phyloP scores from a whole-genome alignment of 106 monocot genomes.

The Dioscorea alata region DNA sequence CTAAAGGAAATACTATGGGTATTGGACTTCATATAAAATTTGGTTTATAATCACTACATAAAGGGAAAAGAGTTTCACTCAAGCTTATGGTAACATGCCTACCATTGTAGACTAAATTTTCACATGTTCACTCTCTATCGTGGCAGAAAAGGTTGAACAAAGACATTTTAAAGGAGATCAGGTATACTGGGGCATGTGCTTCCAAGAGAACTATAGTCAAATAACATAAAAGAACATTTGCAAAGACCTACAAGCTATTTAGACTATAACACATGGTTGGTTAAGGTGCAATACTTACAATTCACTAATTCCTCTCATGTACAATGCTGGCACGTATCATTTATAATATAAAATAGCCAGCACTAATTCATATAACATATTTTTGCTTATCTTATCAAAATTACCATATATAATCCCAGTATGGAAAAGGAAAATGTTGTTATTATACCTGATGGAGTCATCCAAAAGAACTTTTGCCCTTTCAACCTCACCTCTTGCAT shows the following conservation, averaged over 20 bases:
- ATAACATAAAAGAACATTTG: background rate
- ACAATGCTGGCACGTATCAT: too few species aligned
- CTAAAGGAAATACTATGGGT: too few species aligned
- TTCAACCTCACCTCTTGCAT: constrained; percentile 32
- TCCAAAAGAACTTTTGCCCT: constrained; percentile 46
- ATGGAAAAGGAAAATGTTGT: background rate
- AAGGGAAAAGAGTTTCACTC: too few species aligned
- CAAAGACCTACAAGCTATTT: background rate
- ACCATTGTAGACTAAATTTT: too few species aligned
- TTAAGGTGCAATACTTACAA: too few species aligned
- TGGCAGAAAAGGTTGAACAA: background rate
- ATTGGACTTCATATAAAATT: too few species aligned
- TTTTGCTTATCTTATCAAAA: background rate
- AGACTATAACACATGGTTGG: too few species aligned
- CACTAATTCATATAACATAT: background rate
- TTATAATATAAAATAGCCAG: too few species aligned
- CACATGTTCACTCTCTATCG: too few species aligned
- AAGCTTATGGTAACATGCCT: too few species aligned
- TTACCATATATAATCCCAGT: background rate
- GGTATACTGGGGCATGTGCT: background rate
- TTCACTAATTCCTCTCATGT: too few species aligned
- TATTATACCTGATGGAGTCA: constrained; percentile 46
- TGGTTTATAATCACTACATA: too few species aligned
- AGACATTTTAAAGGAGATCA: background rate
- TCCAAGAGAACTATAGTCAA: background rate